Evolutionary conservation across 2,329 filamentous ascomycete species (phyloP).

Genomic region (Beauveria asiatica): DNA sequence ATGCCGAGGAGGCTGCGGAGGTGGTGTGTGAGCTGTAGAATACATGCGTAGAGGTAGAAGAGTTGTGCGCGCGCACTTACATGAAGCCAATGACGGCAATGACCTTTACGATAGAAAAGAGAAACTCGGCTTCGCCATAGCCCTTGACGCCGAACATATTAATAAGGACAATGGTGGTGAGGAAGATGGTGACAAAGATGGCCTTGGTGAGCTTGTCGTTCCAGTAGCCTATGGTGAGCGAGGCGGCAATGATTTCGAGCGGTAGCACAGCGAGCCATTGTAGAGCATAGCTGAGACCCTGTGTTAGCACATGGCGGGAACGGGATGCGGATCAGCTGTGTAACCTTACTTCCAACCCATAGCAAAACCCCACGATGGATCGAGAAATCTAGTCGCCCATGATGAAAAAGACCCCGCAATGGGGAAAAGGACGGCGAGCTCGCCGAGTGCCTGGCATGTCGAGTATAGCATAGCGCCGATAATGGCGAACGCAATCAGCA

Average conservation of each 20-base stretch:
- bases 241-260: conserved; percentile 78
- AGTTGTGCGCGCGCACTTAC: conserved; percentile 37
- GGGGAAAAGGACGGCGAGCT: conserved; percentile 83
- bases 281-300: conserved; percentile 58
- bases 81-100: conserved; percentile 82
- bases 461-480: conserved; percentile 85
- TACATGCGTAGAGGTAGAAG: not conserved
- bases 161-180: conserved; percentile 65
- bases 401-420: conserved; percentile 87
- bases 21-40: not conserved
- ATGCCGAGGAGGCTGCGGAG: conserved; percentile 67
- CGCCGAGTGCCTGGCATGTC: conserved; percentile 84
- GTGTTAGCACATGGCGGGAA: not conserved
- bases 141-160: conserved; percentile 84
- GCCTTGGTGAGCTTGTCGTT: conserved; percentile 54
- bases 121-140: conserved; percentile 84
- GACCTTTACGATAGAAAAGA: conserved; percentile 82
- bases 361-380: conserved; percentile 89
- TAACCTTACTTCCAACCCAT: conserved; percentile 81
- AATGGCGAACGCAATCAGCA: conserved; percentile 69
- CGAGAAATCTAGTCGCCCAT: conserved; percentile 85
- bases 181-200: conserved; percentile 77
- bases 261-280: conserved; percentile 82
- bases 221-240: conserved; percentile 81
- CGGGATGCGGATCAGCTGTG: not conserved